Base-by-base conservation (phyloP, 768 basidiomycete genomes). In the Tylopilus sp. region DNA sequence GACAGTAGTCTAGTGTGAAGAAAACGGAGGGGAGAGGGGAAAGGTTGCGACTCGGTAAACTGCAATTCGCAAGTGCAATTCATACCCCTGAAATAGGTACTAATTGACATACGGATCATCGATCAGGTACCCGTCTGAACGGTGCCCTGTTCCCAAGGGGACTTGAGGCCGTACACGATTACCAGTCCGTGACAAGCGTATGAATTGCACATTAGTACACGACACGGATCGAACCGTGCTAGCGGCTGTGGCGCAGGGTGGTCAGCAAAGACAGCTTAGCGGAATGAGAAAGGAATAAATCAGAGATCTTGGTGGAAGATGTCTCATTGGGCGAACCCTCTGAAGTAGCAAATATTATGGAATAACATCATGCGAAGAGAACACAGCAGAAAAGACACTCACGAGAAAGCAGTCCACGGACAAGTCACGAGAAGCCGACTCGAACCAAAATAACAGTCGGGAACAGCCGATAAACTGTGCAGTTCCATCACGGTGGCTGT, bases 221-320 rank as follows among this genome's bases (percentile, higher is more conserved):
- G 29, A 38, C 11, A 24, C 16, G 7, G 13, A 21, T 14, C 17
- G 22, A 37, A 31, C 37, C 28, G 22, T 46, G 46, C 29, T 45
- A 46, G 16, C 36, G 22, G 22, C 52, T 46, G 50, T 45, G 22
- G 22, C 1, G 11, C 21, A 42, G 17, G 34, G 38, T 54, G 19
- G 52, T 66, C 46, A 62, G 56, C 10, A 4, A 45, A 42, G n/a
- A 40, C n/a, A 17, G 33, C 30, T 16, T 22, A 5, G 14, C n/a
- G 22, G 7, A 49, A 17, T 33, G 33, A 41, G 7, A 50, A 11
- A 41, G 44, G n/a, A 29, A 51, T 4, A n/a, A 31, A 51, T 83
- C 81, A 84, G 83, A 79, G 82, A 84, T 83, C 82, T 84, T 83
- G 83, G 83, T 83, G 81, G 79, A 78, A 72, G 75, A 65, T 80